A percentile compares a stretch with the other conserved stretches of the same genome.
Conservation (phyloP, 2,329 filamentous ascomycete species). For the Alternaria viburni region DNA sequence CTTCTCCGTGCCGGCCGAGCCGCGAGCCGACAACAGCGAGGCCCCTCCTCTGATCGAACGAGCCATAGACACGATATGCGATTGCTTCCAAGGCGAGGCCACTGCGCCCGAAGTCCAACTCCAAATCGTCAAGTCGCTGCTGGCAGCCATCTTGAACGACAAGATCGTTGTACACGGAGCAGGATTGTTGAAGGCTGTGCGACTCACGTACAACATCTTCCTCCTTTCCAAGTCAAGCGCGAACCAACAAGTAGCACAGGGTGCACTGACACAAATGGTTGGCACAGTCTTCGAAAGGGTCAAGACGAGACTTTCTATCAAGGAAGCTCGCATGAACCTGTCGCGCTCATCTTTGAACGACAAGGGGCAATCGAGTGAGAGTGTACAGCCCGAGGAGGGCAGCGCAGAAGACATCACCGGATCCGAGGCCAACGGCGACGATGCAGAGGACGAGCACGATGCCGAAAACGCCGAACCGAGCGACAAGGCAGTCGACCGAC, state of each 20-base stretch:
- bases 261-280: constrained; percentile 97
- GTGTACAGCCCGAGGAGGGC: constrained; percentile 34
- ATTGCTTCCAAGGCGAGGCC: constrained; percentile 96
- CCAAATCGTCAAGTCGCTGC: constrained; percentile 95
- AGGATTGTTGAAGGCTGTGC: constrained; percentile 92
- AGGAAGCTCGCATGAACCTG: constrained; percentile 73
- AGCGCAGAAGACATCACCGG: constrained; percentile 33
- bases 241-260: constrained; percentile 97
- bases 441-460: constrained; percentile 48
- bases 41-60: constrained; percentile 86
- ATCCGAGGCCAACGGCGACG: constrained; percentile 46
- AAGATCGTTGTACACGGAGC: constrained; percentile 98
- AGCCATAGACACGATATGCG: constrained; percentile 98
- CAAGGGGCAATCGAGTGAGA: constrained; percentile 42
- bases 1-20: constrained; percentile 74
- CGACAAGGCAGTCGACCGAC: constrained; percentile 54
- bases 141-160: constrained; percentile 95
- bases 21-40: constrained; percentile 42
- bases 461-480: constrained; percentile 48
- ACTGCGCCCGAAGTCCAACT: constrained; percentile 92
- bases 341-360: constrained; percentile 53
- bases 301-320: constrained; percentile 82
- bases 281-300: constrained; percentile 97
- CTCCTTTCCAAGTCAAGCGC: constrained; percentile 89
- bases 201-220: constrained; percentile 99